Evolutionary conservation across 2,329 filamentous ascomycete species (phyloP), one percentile per base, ranked within the genome.

Genomic region (Colletotrichum spaethianum): DNA sequence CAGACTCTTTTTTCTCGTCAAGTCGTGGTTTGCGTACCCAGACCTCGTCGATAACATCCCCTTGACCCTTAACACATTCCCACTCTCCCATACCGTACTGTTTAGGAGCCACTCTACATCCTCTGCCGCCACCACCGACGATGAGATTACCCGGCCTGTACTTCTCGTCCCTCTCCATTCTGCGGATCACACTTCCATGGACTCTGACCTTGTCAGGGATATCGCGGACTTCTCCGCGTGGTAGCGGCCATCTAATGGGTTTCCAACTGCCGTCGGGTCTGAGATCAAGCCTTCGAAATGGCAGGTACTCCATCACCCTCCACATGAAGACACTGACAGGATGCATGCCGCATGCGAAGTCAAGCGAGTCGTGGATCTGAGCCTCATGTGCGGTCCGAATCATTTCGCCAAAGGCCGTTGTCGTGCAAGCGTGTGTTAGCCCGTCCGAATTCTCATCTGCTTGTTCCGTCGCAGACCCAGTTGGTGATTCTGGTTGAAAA

Each of bases 131-230:
- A 1, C 94, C 94, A 0, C 94, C 94, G 3, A 95, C 82, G 72
- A 96, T 94, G 64, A 96, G 80, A 73, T 96, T 96, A 0, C 94
- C 94, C 0, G 94, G 94, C 0, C 94, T 86, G 77, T 96, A 96
- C 0, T 76, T 83, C 1, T 85, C 78, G 72, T 95, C 88, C 9
- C 83, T 80, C 57, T 90, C 80, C 90, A 96, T 92, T 8, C 94
- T 88, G 23, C 89, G 89, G 69, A 96, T 90, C 0, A 94, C 94
- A 28, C 91, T 93, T 52, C 91, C 89, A 76, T 96, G 94, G 2
- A 96, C 88, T 28, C 91, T 86, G 0, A 91, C 93, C 65, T 92
- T 86, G 11, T 88, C 81, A 0, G 94, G 94, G 1, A 96, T 91
- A 77, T 96, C 94, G 20, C 94, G 89, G 0, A 92, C 90, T 81